Evolutionary conservation across 2,329 filamentous ascomycete species (phyloP).

Genomic region (Colletotrichum camelliae): DNA sequence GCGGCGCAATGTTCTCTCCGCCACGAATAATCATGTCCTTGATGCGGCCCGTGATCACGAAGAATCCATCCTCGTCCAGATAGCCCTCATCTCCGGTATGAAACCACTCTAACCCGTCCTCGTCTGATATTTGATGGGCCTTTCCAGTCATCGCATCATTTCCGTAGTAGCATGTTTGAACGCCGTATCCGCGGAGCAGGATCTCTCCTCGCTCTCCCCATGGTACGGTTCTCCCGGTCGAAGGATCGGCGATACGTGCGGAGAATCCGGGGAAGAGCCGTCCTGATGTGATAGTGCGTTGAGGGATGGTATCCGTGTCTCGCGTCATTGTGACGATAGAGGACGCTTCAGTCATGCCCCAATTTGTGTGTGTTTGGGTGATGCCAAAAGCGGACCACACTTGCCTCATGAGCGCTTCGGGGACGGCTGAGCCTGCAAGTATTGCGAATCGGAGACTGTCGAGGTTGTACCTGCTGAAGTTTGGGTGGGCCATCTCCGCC

Average conservation of each 20-base stretch:
- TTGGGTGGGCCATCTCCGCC: neutral
- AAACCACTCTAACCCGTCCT: neutral
- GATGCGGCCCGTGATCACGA: neutral
- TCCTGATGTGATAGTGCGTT: neutral
- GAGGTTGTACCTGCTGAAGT: neutral
- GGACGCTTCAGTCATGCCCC: neutral
- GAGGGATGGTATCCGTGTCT: neutral
- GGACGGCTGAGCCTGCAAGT: neutral
- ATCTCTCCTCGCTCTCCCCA: neutral
- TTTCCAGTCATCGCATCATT: neutral
- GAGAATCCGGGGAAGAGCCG: neutral
- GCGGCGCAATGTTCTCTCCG: neutral
- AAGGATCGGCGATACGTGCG: neutral
- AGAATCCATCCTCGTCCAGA: neutral
- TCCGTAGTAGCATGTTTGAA: neutral
- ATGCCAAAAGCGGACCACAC: neutral
- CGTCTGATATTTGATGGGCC: neutral
- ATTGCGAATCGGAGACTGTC: neutral
- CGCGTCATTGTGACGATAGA: neutral
- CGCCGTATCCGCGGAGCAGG: neutral
- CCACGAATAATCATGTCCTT: neutral
- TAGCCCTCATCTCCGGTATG: neutral
- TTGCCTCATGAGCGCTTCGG: neutral
- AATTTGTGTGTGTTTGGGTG: neutral
- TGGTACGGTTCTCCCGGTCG: neutral